phyloP scores from a whole-genome alignment of 352 stramenopile genomes.

The Globisporangium yorkense region DNA sequence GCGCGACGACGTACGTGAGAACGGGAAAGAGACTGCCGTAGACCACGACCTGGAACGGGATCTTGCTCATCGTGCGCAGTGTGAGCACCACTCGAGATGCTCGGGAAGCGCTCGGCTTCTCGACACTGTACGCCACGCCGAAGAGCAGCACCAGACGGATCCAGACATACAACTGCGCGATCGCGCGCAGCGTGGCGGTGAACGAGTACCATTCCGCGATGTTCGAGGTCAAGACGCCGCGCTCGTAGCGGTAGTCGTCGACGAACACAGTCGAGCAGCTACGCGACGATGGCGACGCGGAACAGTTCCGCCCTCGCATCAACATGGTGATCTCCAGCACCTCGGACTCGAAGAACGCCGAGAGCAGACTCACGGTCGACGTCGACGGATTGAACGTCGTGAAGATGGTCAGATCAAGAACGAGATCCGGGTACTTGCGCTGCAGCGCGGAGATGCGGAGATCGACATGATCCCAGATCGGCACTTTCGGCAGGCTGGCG shows the following conservation, averaged over 20 bases:
- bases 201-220: slow-evolving; percentile 26
- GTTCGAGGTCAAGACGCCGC: slow-evolving; percentile 26
- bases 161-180: slow-evolving; percentile 43
- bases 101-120: not conserved
- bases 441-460: slow-evolving; percentile 9
- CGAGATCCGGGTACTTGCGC: slow-evolving; percentile 10
- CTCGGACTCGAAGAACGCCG: slow-evolving; percentile 14
- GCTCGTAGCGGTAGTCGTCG: slow-evolving; percentile 52
- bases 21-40: slow-evolving; percentile 44
- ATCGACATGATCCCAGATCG: slow-evolving; percentile 18
- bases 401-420: slow-evolving; percentile 15
- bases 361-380: slow-evolving; percentile 2
- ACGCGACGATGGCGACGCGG: no score
- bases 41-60: slow-evolving; percentile 49
- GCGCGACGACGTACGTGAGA: slow-evolving; percentile 23
- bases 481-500: slow-evolving; percentile 5
- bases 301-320: slow-evolving; percentile 15
- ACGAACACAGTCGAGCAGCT: slow-evolving; percentile 31
- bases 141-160: slow-evolving; percentile 30
- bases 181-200: slow-evolving; percentile 20
- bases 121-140: slow-evolving; percentile 16
- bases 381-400: slow-evolving; percentile 12
- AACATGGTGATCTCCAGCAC: slow-evolving; percentile 22
- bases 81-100: not conserved
- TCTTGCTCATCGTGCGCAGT: slow-evolving; percentile 21